Evolutionary conservation across 208 protist genomes (phyloP), one percentile per base, ranked within the genome.

Genomic region (Trypanosoma cruzi): DNA sequence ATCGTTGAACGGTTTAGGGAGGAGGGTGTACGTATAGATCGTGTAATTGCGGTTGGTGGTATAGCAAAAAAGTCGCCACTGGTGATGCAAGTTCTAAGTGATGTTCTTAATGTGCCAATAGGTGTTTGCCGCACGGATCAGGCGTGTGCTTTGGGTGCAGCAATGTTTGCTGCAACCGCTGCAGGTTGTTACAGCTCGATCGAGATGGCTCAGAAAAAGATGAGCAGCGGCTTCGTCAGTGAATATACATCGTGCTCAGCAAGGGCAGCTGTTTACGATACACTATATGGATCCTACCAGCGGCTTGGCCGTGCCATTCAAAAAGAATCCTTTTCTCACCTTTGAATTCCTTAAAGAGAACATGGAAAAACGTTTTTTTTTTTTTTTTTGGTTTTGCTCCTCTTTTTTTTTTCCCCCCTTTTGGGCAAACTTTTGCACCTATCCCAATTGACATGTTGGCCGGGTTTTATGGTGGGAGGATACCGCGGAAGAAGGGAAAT

Each of bases 41-140:
- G 73, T 66, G 80, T 86, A 42, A 85, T 89, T 61, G 80, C 80
- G 4, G 80, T 89, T 14, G 84, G 80, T 13, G 84, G 78, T 24
- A 84, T 80, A 50, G 72, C 84, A 20, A 86, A 85, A 48, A 85
- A 82, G 67, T 84, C 80, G 0, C 74, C 80, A 14, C 52, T 89
- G 28, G 73, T 73, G 1, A 80, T 89, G 42, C 78, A 82, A 46
- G 77, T 77, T 46, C 65, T 85, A 20, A 77, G 75, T 5, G 80
- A 89, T 34, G 75, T 82, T 59, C 63, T 89, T 32, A 81, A 84
- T 63, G 74, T 89, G 67, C 79, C 83, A 26, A 79, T 89, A 42
- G 69, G 67, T 46, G 80, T 89, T 42, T 82, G 84, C 68, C 53
- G 72, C 58, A 85, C 75, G 18, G 69, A 71, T 55, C 80, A 89